Evolutionary conservation across 2,329 filamentous ascomycete genomes (phyloP).

Genomic region (Penicillium corylophilum): DNA sequence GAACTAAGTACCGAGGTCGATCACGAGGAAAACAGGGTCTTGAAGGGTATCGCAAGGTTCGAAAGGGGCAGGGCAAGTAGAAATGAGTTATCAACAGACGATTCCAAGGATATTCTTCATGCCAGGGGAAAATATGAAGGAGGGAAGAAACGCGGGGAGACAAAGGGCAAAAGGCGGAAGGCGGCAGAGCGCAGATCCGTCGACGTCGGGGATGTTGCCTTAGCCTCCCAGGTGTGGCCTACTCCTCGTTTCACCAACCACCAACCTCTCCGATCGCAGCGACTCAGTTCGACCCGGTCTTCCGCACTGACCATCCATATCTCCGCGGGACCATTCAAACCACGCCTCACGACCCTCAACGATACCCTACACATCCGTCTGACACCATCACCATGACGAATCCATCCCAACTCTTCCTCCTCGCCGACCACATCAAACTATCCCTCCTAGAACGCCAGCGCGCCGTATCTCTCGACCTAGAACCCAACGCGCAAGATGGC

Average conservation of each 20-base stretch:
- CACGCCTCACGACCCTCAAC: background rate
- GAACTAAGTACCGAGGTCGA: constrained; percentile 22
- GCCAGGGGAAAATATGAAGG: background rate
- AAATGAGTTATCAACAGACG: background rate
- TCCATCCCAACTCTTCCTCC: constrained; percentile 76
- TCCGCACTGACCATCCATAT: constrained; percentile 1
- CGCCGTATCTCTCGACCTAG: constrained; percentile 75
- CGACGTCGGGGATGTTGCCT: constrained; percentile 12
- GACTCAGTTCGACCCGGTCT: background rate
- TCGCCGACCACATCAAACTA: constrained; percentile 95
- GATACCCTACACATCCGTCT: constrained; percentile 4
- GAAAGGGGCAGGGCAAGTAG: constrained; percentile 4
- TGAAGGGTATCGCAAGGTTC: constrained; percentile 23
- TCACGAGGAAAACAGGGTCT: constrained; percentile 10
- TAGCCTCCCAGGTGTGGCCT: constrained; percentile 1
- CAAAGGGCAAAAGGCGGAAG: constrained; percentile 20
- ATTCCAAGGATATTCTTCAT: background rate
- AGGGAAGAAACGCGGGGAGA: constrained; percentile 13
- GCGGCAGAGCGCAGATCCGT: constrained; percentile 22
- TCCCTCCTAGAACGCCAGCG: constrained; percentile 89
- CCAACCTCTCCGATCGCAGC: constrained; percentile 1
- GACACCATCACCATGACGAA: constrained; percentile 48
- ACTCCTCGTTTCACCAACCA: constrained; percentile 15
- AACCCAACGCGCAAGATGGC: constrained; percentile 77
- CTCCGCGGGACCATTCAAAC: background rate